phyloP scores from a whole-genome alignment of 192 early-diverging fungal genomes.

The Paraglomus brasilianum region DNA sequence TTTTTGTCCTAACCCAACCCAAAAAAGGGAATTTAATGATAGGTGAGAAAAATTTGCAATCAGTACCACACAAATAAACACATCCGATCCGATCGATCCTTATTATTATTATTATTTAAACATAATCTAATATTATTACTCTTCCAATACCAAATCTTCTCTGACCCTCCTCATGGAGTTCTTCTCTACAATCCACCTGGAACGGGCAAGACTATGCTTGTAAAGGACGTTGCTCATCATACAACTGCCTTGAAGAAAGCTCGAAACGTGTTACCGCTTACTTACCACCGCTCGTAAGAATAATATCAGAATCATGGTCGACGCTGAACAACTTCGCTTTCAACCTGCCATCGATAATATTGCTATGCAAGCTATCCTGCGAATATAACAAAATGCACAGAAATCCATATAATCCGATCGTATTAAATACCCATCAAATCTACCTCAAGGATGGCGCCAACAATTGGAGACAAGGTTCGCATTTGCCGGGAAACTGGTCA shows the following conservation, averaged over 20 bases:
- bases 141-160: no score
- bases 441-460: slow-evolving; percentile 68
- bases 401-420: slow-evolving; percentile 49
- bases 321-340: slow-evolving; percentile 94
- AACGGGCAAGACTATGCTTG: slow-evolving; percentile 96
- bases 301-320: slow-evolving; percentile 79
- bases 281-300: slow-evolving; percentile 58
- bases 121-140: no score
- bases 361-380: slow-evolving; percentile 64
- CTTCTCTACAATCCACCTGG: slow-evolving; percentile 98
- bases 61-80: no score
- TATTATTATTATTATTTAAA: no score
- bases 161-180: slow-evolving; percentile 98
- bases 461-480: slow-evolving; percentile 72
- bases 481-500: slow-evolving; percentile 87
- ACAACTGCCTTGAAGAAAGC: slow-evolving; percentile 92
- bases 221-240: slow-evolving; percentile 98
- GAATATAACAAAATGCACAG: slow-evolving; percentile 61
- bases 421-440: slow-evolving; percentile 98
- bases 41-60: no score
- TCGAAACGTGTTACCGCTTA: no score
- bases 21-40: no score
- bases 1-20: no score
- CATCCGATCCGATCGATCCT: no score
- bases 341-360: slow-evolving; percentile 90